Base-by-base conservation (phyloP, 2,329 filamentous ascomycete species). In the Diaporthe vexans region DNA sequence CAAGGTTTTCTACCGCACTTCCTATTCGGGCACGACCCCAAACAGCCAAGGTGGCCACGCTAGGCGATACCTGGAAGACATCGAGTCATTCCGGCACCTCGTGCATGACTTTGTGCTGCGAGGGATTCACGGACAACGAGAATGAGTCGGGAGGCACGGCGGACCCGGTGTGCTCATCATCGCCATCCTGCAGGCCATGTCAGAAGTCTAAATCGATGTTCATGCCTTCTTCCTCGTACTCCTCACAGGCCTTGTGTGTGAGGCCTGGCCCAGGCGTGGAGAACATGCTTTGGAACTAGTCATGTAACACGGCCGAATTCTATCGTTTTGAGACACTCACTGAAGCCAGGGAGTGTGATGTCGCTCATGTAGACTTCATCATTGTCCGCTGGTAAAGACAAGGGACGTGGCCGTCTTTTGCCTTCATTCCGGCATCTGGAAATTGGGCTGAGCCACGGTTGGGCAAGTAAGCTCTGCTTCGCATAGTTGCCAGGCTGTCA, bases 171-270 rank as follows among this genome's bases (percentile, higher is more conserved):
- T 68, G n/a, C 7, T 37, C 63, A 67, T 67, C 63, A 37, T 40
- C 37, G 37, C 37, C 37, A 33, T 33, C 43, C 43, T 37, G 37
- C 37, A 15, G 37, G 37, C 37, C 37, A 37, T 67, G 63, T 67
- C n/a, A 54, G 63, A 67, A 40, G 63, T 52, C 63, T 67, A 52
- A 67, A 67, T 67, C 63, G n/a, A 33, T 37, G 21, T 67, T 67
- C 29, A 52, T 67, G 63, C 63, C 63, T 21, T 11, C 11, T 13
- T 13, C 11, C 10, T 15, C 11, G 3, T 26, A 8, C 37, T 26
- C n/a, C 7, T n/a, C 29, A n/a, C 17, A 21, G 29, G 63, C 5
- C 8, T 13, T n/a, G 7, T 37, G 29, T 17, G 33, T 19, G 37
- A 37, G 63, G 63, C 46, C 63, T 52, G 46, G 46, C 11, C 29